Percentiles rank a stretch among this genome's conserved stretches.
Evolutionary conservation across 495 filamentous ascomycete genomes (phyloP).

Genomic region (Xylaria sp.): DNA sequence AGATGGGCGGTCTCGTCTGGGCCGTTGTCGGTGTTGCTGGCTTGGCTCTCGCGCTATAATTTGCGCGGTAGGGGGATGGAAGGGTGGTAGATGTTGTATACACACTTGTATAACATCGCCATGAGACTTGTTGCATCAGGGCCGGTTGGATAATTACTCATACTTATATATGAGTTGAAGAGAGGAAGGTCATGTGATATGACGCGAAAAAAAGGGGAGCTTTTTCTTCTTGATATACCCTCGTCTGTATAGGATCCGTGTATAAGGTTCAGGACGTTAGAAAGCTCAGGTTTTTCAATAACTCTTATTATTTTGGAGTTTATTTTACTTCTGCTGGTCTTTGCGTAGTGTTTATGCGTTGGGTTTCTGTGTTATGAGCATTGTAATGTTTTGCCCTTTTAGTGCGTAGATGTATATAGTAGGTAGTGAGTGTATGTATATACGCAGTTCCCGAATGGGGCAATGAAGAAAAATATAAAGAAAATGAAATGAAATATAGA

Average conservation of each 20-base stretch:
- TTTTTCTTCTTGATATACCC: not conserved
- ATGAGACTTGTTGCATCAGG: not conserved
- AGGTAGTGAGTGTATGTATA: not conserved
- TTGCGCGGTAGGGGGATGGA: not conserved
- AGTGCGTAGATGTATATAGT: not conserved
- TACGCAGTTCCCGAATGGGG: not conserved
- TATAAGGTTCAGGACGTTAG: not conserved
- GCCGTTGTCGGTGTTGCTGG: conserved; percentile 1
- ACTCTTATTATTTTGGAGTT: not conserved
- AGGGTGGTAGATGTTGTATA: not conserved
- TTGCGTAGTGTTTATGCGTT: not conserved
- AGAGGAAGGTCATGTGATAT: not conserved
- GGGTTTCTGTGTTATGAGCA: not conserved
- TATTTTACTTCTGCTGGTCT: not conserved
- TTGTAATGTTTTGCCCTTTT: not conserved
- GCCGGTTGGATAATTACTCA: not conserved
- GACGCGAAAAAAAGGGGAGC: not conserved
- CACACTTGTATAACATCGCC: conserved; percentile 2
- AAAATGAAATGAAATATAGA: not conserved
- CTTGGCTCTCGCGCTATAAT: conserved; percentile 17
- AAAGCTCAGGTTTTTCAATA: not conserved
- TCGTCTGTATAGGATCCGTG: conserved; percentile 5
- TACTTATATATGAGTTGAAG: not conserved
- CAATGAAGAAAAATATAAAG: no score
- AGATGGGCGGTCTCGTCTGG: not conserved